Evolutionary conservation across 1,284 basidiomycete genomes (phyloP).

Genomic region (Tylopilus orsonianus): DNA sequence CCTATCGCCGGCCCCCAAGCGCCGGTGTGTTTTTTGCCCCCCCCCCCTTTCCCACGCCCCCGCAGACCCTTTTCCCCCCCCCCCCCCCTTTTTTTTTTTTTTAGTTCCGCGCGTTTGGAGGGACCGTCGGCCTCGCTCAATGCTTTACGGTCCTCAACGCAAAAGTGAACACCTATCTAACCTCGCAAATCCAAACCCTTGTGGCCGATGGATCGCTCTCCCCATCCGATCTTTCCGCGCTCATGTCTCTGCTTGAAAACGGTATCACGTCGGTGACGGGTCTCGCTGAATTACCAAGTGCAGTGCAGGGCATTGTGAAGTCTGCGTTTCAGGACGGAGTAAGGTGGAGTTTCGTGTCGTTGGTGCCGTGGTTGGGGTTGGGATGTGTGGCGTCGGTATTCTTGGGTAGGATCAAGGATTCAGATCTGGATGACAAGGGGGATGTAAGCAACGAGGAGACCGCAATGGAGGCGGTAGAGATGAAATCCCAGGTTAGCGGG

Average conservation of each 20-base stretch:
- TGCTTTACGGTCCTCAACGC: constrained; percentile 47
- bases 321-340: constrained; percentile 43
- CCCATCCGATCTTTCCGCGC: constrained; percentile 24
- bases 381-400: constrained; percentile 39
- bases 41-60: too few relatives aligned
- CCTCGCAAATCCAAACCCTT: constrained; percentile 18
- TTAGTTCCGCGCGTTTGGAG: constrained; percentile 48
- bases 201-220: constrained; percentile 19
- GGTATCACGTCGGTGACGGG: constrained; percentile 36
- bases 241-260: constrained; percentile 21
- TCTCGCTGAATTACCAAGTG: constrained; percentile 37
- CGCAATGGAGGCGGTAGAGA: neutral
- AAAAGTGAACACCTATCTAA: constrained; percentile 40
- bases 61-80: too few relatives aligned
- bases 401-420: constrained; percentile 36
- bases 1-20: too few relatives aligned
- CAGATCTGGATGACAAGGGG: constrained; percentile 4
- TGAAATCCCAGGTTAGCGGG: neutral
- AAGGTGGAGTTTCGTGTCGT: constrained; percentile 45
- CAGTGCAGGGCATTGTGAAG: constrained; percentile 37
- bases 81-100: neutral
- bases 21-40: too few relatives aligned
- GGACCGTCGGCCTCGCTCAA: constrained; percentile 52
- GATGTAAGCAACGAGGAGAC: neutral
- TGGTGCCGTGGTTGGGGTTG: constrained; percentile 47